phyloP scores from a whole-genome alignment of 352 stramenopile genomes.

The Pythium scleroteichum region DNA sequence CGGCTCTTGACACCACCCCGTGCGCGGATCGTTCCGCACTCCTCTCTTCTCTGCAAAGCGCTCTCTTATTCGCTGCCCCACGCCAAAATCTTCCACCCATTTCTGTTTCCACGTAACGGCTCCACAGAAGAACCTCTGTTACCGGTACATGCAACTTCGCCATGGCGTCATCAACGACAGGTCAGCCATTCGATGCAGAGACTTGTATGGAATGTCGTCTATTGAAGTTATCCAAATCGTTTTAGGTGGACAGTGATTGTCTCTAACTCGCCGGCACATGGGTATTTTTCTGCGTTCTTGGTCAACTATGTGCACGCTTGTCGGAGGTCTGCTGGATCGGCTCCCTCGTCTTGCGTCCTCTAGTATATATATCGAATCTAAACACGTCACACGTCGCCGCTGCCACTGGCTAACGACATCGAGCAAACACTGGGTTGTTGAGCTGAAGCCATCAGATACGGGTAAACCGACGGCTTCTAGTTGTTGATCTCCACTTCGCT shows the following conservation, averaged over 20 bases:
- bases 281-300: constrained; percentile 2
- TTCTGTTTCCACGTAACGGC: constrained; percentile 12
- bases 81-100: constrained; percentile 22
- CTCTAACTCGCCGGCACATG: constrained; percentile 5
- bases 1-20: neutral
- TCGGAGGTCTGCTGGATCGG: neutral
- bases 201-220: constrained; percentile 20
- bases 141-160: too few relatives aligned
- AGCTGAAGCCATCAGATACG: too few relatives aligned
- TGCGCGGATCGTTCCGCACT: constrained; percentile 11
- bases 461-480: constrained; percentile 26
- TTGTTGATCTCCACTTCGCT: constrained; percentile 61
- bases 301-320: neutral
- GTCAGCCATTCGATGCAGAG: neutral
- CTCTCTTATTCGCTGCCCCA: neutral
- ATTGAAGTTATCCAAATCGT: constrained; percentile 25
- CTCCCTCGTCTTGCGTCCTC: constrained; percentile 11
- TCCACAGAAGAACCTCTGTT: neutral
- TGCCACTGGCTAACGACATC: neutral
- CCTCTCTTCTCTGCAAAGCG: neutral
- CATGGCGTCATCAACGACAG: neutral
- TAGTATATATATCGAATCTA: constrained; percentile 31
- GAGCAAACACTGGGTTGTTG: neutral
- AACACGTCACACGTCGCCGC: constrained; percentile 12
- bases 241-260: neutral